These are phyloP conservation scores for Diplogelasinospora grovesii DNA, from an alignment of 495 filamentous ascomycete species.

Conservation along the genomic window DNA sequence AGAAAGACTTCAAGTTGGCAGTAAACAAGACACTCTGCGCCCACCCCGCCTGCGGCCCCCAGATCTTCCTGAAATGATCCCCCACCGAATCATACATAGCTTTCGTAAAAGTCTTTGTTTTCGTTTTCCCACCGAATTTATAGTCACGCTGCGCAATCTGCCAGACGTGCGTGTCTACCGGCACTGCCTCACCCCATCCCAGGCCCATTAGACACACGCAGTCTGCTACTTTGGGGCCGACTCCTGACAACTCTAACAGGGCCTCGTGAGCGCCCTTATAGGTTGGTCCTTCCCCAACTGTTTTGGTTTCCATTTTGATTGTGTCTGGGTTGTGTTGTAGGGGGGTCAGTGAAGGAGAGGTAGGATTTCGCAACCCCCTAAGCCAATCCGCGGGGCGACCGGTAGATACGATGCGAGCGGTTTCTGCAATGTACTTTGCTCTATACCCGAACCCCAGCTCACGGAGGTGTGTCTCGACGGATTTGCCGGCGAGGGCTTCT, in stretches of 20 bases:
- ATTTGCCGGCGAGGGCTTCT: constrained; percentile 56
- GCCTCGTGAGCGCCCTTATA: constrained; percentile 80
- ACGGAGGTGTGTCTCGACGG: constrained; percentile 71
- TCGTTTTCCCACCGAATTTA: constrained; percentile 69
- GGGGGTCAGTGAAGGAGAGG: constrained; percentile 47
- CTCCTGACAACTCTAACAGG: constrained; percentile 71
- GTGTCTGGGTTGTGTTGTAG: no score
- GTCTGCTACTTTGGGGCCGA: constrained; percentile 94
- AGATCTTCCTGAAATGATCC: constrained; percentile 81
- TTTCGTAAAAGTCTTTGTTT: constrained; percentile 80
- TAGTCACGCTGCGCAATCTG: constrained; percentile 97
- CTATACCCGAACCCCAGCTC: constrained; percentile 90
- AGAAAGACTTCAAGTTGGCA: constrained; percentile 82
- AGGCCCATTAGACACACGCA: constrained; percentile 96
- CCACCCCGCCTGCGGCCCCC: constrained; percentile 95
- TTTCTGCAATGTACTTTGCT: constrained; percentile 83
- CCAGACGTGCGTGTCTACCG: constrained; percentile 97
- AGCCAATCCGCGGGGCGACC: constrained; percentile 71
- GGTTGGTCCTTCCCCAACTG: constrained; percentile 9
- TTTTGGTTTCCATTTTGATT: no score
- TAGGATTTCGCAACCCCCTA: constrained; percentile 65
- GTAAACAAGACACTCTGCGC: constrained; percentile 96
- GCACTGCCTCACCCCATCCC: constrained; percentile 93
- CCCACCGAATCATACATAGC: constrained; percentile 84
- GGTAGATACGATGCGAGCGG: constrained; percentile 65